Percentiles rank a stretch among this genome's conserved stretches.
phyloP scores from a whole-genome alignment of 2,329 filamentous ascomycete species.

The Daldinia sp. region DNA sequence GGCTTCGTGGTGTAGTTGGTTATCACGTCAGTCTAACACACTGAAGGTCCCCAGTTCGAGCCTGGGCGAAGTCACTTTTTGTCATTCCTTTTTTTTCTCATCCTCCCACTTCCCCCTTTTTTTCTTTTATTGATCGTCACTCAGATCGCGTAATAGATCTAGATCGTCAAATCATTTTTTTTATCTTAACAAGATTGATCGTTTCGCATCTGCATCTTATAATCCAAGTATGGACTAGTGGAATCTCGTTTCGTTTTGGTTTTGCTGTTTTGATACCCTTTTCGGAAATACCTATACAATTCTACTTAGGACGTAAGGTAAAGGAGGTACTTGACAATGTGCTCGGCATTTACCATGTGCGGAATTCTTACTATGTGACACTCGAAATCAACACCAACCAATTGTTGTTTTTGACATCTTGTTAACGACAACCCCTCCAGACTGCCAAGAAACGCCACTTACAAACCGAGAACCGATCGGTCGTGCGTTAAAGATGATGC shows the following conservation, averaged over 20 bases:
- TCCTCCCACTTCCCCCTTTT: too few species aligned
- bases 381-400: background rate
- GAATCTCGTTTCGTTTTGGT: background rate
- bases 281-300: background rate
- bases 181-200: too few species aligned
- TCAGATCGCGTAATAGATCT: too few species aligned
- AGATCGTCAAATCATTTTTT: too few species aligned
- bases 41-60: conserved; percentile 55
- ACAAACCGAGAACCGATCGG: conserved; percentile 16
- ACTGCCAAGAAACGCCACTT: conserved; percentile 6
- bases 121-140: too few species aligned
- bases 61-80: conserved; percentile 44
- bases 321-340: too few species aligned
- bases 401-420: conserved; percentile 3
- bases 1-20: conserved; percentile 57
- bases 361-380: background rate
- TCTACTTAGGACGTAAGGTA: too few species aligned
- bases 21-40: conserved; percentile 64
- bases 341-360: background rate
- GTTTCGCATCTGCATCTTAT: background rate
- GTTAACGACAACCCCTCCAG: conserved; percentile 1
- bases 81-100: background rate
- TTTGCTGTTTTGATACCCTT: background rate
- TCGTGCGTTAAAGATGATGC: conserved; percentile 25
- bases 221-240: background rate